Conservation (phyloP, 1,139 yeast species). For the Barnettozyma hawaiiensis region DNA sequence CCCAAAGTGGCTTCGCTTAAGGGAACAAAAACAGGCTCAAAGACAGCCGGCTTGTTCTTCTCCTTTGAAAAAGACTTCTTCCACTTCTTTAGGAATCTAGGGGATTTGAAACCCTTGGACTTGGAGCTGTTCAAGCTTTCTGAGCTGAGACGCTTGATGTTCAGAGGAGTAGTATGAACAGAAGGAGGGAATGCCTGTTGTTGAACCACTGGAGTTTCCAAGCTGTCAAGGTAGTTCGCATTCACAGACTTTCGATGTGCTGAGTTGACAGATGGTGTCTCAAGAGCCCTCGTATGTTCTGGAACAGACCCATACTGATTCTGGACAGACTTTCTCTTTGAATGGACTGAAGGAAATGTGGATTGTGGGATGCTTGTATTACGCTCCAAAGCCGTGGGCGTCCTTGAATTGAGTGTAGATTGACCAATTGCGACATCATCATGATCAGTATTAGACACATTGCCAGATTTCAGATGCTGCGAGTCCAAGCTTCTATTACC, state of each 20-base stretch:
- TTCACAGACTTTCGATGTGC: not conserved
- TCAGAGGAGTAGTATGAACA: slow-evolving; percentile 7
- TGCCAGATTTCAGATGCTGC: not conserved
- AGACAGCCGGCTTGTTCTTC: slow-evolving; percentile 12
- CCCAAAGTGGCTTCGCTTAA: slow-evolving; percentile 3
- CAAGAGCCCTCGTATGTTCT: not conserved
- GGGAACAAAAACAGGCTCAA: slow-evolving; percentile 18
- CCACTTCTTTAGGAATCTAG: slow-evolving; percentile 21
- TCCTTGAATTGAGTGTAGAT: not conserved
- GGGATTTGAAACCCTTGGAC: slow-evolving; percentile 13
- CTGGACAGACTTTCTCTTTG: not conserved
- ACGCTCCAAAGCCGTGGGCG: not conserved
- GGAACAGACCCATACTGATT: not conserved
- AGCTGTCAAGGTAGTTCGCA: slow-evolving; percentile 1
- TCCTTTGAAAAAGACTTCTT: slow-evolving; percentile 14
- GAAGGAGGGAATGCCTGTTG: slow-evolving; percentile 6
- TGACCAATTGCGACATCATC: not conserved
- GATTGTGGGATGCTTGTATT: not conserved
- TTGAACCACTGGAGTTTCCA: slow-evolving; percentile 5
- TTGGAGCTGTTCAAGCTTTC: slow-evolving; percentile 3
- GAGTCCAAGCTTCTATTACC: not conserved
- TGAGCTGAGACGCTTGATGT: slow-evolving; percentile 3
- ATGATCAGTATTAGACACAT: not conserved
- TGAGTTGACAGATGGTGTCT: not conserved
- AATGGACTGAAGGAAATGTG: not conserved